These are phyloP conservation scores for Didymella arachidicola DNA, from an alignment of 2,329 filamentous ascomycete species.

Conservation along the genomic window DNA sequence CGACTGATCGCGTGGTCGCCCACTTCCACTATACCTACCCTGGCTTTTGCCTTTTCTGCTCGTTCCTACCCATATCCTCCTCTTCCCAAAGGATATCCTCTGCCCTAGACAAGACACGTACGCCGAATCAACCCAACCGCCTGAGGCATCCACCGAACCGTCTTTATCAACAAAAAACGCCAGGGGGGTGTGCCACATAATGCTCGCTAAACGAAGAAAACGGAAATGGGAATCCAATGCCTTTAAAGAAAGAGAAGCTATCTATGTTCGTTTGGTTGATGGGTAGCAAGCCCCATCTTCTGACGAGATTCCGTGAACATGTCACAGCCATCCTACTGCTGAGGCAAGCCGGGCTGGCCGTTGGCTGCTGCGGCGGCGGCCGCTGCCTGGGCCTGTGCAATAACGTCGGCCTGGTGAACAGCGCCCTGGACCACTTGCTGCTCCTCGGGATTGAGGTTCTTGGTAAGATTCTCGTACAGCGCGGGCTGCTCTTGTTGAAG, in stretches of 20 bases:
- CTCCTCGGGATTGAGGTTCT: slow-evolving; percentile 80
- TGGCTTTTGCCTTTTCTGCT: slow-evolving; percentile 25
- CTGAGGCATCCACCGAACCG: slow-evolving; percentile 27
- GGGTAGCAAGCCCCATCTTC: not conserved
- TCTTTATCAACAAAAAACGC: slow-evolving; percentile 36
- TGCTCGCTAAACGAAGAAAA: slow-evolving; percentile 45
- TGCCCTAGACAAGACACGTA: slow-evolving; percentile 20
- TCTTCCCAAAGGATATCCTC: slow-evolving; percentile 21
- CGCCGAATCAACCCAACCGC: slow-evolving; percentile 28
- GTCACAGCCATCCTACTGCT: slow-evolving; percentile 25
- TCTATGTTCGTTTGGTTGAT: slow-evolving; percentile 25
- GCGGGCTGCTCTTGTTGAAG: slow-evolving; percentile 91
- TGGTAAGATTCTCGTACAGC: slow-evolving; percentile 81
- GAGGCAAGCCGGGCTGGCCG: slow-evolving; percentile 23
- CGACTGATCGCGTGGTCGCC: slow-evolving; percentile 18
- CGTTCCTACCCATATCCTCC: slow-evolving; percentile 16
- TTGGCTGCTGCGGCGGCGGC: slow-evolving; percentile 36
- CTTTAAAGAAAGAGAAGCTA: slow-evolving; percentile 29
- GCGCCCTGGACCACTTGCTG: slow-evolving; percentile 81
- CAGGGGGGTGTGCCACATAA: slow-evolving; percentile 32
- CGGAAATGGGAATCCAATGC: slow-evolving; percentile 34
- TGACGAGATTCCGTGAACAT: slow-evolving; percentile 4
- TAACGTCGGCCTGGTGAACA: slow-evolving; percentile 72
- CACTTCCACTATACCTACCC: slow-evolving; percentile 24
- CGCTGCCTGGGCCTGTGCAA: slow-evolving; percentile 47